A percentile compares a stretch with the other conserved stretches of the same genome.
Conservation (phyloP, 345 rosid genomes). For the Citrus sp. region DNA sequence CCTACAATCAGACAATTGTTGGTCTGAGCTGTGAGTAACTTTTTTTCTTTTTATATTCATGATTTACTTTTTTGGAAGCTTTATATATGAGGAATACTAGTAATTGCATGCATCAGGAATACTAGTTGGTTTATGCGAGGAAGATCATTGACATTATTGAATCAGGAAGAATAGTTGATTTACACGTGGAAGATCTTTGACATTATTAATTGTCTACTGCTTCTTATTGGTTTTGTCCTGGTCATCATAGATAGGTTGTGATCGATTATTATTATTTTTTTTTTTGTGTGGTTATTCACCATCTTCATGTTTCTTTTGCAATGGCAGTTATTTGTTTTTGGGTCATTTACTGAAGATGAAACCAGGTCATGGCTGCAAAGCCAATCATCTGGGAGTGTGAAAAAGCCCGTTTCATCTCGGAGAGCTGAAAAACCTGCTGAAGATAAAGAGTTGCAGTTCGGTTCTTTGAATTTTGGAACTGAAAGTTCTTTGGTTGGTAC, state of each 20-base stretch:
- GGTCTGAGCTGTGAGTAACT: neutral
- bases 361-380: slow-evolving; percentile 53
- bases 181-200: neutral
- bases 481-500: slow-evolving; percentile 38
- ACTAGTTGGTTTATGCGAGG: neutral
- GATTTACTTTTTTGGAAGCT: neutral
- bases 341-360: slow-evolving; percentile 92
- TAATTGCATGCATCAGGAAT: neutral
- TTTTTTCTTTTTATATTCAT: neutral
- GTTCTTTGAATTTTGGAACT: slow-evolving; percentile 40
- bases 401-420: slow-evolving; percentile 37
- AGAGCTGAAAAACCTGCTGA: slow-evolving; percentile 38
- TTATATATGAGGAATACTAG: neutral
- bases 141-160: neutral
- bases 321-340: slow-evolving; percentile 62
- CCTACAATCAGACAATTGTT: neutral
- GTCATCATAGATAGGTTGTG: neutral
- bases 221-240: neutral
- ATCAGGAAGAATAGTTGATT: neutral
- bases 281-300: neutral
- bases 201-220: neutral
- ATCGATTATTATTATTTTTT: neutral
- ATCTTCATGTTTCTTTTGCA: slow-evolving; percentile 1
- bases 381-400: slow-evolving; percentile 37
- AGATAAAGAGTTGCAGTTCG: slow-evolving; percentile 46